A percentile compares a stretch with the other conserved stretches of the same genome.
phyloP scores from a whole-genome alignment of 2,329 filamentous ascomycete genomes.

The Seiridium cupressi region DNA sequence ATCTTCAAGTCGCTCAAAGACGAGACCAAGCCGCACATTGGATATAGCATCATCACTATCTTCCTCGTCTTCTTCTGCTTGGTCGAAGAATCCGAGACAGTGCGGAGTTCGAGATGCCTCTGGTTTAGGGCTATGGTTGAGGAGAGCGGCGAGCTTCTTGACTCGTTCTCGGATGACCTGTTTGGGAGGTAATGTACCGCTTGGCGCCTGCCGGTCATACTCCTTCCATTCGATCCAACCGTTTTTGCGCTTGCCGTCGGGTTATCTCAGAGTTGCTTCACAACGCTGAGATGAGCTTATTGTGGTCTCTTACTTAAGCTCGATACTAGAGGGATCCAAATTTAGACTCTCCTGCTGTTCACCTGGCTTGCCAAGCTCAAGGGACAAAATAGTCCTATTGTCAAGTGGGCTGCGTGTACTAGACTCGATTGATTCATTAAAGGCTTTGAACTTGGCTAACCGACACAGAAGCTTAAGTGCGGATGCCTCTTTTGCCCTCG shows the following conservation, averaged over 20 bases:
- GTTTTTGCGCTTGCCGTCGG: slow-evolving; percentile 30
- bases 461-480: slow-evolving; percentile 39
- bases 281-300: slow-evolving; percentile 28
- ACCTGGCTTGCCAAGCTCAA: slow-evolving; percentile 35
- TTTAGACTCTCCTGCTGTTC: slow-evolving; percentile 28
- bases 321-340: slow-evolving; percentile 32
- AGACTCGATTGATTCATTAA: slow-evolving; percentile 45
- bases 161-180: slow-evolving; percentile 41
- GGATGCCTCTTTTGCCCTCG: slow-evolving; percentile 34
- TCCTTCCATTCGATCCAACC: slow-evolving; percentile 53
- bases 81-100: slow-evolving; percentile 50
- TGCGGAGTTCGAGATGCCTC: slow-evolving; percentile 48
- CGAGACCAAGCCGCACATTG: slow-evolving; percentile 47
- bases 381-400: slow-evolving; percentile 33
- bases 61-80: slow-evolving; percentile 23
- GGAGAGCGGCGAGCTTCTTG: slow-evolving; percentile 43
- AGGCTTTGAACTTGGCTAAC: slow-evolving; percentile 50
- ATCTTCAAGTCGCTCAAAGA: slow-evolving; percentile 48
- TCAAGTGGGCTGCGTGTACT: slow-evolving; percentile 28
- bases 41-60: slow-evolving; percentile 39
- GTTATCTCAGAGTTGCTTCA: slow-evolving; percentile 35
- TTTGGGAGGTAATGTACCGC: slow-evolving; percentile 35
- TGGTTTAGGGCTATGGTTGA: slow-evolving; percentile 46
- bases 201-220: slow-evolving; percentile 35
- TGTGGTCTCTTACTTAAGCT: slow-evolving; percentile 22